Conservation (phyloP, 2,329 filamentous ascomycete genomes). For the Magnaporthiopsis incrustans region DNA sequence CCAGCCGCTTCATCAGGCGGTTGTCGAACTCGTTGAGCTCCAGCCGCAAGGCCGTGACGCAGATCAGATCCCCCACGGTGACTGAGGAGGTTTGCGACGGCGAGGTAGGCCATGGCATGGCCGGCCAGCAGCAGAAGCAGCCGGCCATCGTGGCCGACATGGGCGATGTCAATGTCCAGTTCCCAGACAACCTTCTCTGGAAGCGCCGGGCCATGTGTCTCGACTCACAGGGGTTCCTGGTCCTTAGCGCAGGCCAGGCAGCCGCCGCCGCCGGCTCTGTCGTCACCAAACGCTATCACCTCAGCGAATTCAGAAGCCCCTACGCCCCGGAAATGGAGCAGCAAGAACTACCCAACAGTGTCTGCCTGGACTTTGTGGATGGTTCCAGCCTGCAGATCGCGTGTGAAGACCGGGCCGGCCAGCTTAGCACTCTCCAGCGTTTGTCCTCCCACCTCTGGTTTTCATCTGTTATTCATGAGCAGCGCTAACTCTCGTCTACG, state of each 20-base stretch:
- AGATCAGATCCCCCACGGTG: slow-evolving; percentile 42
- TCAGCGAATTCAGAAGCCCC: slow-evolving; percentile 74
- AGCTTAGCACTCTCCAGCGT: slow-evolving; percentile 47
- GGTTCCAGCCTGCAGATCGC: slow-evolving; percentile 56
- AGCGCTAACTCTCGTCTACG: slow-evolving; percentile 17
- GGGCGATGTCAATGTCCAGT: slow-evolving; percentile 93
- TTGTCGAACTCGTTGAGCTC: slow-evolving; percentile 45
- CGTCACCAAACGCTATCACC: slow-evolving; percentile 66
- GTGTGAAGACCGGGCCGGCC: slow-evolving; percentile 53
- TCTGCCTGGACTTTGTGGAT: slow-evolving; percentile 52
- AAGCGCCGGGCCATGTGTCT: slow-evolving; percentile 86
- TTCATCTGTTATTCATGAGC: not conserved
- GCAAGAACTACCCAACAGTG: slow-evolving; percentile 87
- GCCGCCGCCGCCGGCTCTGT: slow-evolving; percentile 39
- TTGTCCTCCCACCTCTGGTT: slow-evolving; percentile 21
- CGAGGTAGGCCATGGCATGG: slow-evolving; percentile 11
- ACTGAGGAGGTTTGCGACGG: slow-evolving; percentile 36
- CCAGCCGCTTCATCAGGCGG: slow-evolving; percentile 50
- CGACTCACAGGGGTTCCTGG: slow-evolving; percentile 74
- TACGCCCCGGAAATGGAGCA: slow-evolving; percentile 83
- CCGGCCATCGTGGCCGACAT: slow-evolving; percentile 55
- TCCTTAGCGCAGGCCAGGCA: slow-evolving; percentile 64
- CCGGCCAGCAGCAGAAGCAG: slow-evolving; percentile 16
- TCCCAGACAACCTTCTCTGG: slow-evolving; percentile 93
- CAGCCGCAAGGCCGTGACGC: slow-evolving; percentile 35